Evolutionary conservation across 2,329 filamentous ascomycete species (phyloP), one percentile per base, ranked within the genome.

Genomic region (Setomelanomma holmii): DNA sequence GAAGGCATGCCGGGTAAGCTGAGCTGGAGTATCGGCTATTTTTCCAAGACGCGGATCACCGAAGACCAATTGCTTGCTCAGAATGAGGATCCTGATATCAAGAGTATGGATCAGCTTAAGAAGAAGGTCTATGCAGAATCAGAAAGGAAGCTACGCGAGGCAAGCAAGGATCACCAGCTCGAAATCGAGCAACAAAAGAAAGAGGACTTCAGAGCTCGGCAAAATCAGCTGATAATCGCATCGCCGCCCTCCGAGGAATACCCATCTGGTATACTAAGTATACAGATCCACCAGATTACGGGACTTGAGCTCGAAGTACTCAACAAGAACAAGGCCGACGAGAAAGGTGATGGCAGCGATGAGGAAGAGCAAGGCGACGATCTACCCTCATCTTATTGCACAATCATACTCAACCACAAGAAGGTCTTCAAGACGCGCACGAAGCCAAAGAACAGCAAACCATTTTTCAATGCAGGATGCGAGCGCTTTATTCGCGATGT

Each of bases 391-490:
- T 80, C 86, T 21, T 92, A 90, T 68, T 90, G 87, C 69, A 89
- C 82, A 24, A 83, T 91, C 60, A 88, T 91, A 38, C 74, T 91
- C 60, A 90, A 91, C 66, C 88, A 91, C 66, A 82, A 83, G 58
- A 90, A 84, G 51, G 75, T 83, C 11, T 92, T 87, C 75, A 86
- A 83, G 62, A 90, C 89, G 1, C 79, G 89, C 14, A 90, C 89
- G 0, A 91, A 92, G 73, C 89, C 89, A 1, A 90, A 90, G 75
- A 91, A 90, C 56, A 82, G 86, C 0, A 90, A 90, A 63, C 89
- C 89, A 0, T 91, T 91, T 72, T 91, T 89, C 79, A 91, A 91
- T 58, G 89, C 89, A 2, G 87, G 87, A 5, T 89, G 85, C 1
- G 89, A 92, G 69, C 82, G 87, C 4, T 90, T 90, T 57, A 80